Conservation (phyloP, 2,329 filamentous ascomycete genomes). For the Aspergillus sp. region DNA sequence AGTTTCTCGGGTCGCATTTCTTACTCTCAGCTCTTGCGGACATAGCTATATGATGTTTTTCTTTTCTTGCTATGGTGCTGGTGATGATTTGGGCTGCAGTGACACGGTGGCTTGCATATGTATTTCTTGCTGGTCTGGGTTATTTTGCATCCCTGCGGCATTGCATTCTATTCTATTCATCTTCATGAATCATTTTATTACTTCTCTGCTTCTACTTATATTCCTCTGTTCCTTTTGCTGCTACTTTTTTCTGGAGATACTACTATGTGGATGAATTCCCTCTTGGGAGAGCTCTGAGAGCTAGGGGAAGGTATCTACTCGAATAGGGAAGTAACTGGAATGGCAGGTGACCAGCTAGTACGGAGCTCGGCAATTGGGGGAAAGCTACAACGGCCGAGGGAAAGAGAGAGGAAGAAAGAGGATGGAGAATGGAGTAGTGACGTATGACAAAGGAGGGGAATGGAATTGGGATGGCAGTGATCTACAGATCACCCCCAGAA, state of each 20-base stretch:
- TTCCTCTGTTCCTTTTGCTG: background rate
- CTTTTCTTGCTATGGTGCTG: background rate
- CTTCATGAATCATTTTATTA: background rate
- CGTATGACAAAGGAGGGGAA: too few relatives aligned
- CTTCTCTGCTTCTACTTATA: background rate
- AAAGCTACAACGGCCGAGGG: too few relatives aligned
- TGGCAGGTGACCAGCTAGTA: too few relatives aligned
- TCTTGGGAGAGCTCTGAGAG: too few relatives aligned
- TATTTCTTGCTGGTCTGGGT: background rate
- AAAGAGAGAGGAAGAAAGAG: too few relatives aligned
- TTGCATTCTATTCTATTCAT: constrained; percentile 3
- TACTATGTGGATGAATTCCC: too few relatives aligned
- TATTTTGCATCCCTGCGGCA: background rate
- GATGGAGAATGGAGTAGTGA: too few relatives aligned
- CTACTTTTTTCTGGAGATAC: background rate
- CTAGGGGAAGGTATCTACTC: too few relatives aligned
- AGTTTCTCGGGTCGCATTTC: background rate
- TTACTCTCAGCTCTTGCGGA: constrained; percentile 13
- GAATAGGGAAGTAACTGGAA: too few relatives aligned
- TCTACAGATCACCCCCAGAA: too few relatives aligned
- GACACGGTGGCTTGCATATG: background rate
- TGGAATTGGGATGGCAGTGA: too few relatives aligned
- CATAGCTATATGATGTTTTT: background rate
- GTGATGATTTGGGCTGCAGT: background rate
- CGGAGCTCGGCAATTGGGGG: too few relatives aligned